Evolutionary conservation across 495 filamentous ascomycete species (phyloP).

Genomic region (Hyphodiscus hymeniophilus): DNA sequence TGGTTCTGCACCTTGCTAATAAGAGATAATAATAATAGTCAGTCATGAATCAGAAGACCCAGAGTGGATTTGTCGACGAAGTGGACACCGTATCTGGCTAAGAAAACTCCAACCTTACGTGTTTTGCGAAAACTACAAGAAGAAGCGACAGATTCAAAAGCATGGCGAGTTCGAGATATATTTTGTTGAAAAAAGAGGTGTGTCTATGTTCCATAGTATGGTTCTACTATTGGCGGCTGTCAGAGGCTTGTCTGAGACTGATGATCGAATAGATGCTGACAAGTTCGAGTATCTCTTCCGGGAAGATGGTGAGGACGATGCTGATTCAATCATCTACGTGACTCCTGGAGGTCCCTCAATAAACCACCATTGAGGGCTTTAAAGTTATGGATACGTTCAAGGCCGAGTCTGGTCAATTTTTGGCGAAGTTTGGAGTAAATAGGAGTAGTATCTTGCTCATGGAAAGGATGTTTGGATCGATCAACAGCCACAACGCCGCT

Average conservation of each 20-base stretch:
- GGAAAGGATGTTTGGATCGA: no score
- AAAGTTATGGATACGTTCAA: no score
- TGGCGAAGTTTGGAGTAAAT: no score
- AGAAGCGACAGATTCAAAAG: slow-evolving; percentile 15
- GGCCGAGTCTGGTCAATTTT: no score
- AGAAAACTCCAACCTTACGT: slow-evolving; percentile 53
- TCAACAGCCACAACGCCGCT: no score
- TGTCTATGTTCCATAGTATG: no score
- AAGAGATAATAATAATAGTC: slow-evolving; percentile 29
- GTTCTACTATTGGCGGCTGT: no score
- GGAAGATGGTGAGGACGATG: background rate
- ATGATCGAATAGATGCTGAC: slow-evolving; percentile 12
- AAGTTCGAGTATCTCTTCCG: slow-evolving; percentile 18
- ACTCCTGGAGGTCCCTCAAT: no score
- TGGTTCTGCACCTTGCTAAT: background rate
- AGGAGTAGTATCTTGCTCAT: no score
- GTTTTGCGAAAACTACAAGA: slow-evolving; percentile 51
- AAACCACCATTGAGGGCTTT: no score
- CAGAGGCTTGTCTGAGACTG: no score
- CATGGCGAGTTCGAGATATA: slow-evolving; percentile 20
- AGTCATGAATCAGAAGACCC: slow-evolving; percentile 48
- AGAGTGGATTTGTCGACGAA: slow-evolving; percentile 47
- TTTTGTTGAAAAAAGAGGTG: slow-evolving; percentile 17
- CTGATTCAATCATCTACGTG: no score
- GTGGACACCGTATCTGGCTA: slow-evolving; percentile 47